Percentiles rank a stretch among this genome's conserved stretches.
Evolutionary conservation across 2,329 filamentous ascomycete genomes (phyloP).

Genomic region (Pestalotiopsis sp.): DNA sequence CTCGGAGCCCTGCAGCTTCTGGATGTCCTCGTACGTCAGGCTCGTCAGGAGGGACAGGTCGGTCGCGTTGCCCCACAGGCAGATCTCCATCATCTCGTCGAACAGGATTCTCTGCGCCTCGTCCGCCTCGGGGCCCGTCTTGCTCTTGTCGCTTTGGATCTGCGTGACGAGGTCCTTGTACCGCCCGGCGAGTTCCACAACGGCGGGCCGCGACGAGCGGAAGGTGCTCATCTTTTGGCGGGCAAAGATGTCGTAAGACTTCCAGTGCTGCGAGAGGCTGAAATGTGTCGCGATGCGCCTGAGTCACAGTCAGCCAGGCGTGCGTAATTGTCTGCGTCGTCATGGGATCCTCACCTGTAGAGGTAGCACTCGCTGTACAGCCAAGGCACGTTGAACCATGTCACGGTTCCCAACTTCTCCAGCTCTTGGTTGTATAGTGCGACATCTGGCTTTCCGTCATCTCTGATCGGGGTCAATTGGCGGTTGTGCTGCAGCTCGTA

Average conservation of each 20-base stretch:
- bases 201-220: conserved; percentile 84
- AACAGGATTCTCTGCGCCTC: conserved; percentile 80
- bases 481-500: conserved; percentile 94
- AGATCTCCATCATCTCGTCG: conserved; percentile 92
- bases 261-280: conserved; percentile 78
- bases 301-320: conserved; percentile 16
- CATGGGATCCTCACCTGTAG: conserved; percentile 60
- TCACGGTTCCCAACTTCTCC: conserved; percentile 68
- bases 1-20: conserved; percentile 89
- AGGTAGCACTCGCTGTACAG: conserved; percentile 93
- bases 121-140: conserved; percentile 51
- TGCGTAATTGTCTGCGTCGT: neutral
- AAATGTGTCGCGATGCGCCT: conserved; percentile 82
- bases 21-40: conserved; percentile 92
- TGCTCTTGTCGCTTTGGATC: conserved; percentile 55
- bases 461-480: conserved; percentile 69
- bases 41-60: conserved; percentile 90
- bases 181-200: conserved; percentile 77
- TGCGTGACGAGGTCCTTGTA: conserved; percentile 75
- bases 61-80: conserved; percentile 95
- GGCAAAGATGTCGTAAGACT: conserved; percentile 84
- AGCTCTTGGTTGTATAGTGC: conserved; percentile 85
- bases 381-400: conserved; percentile 87
- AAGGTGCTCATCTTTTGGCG: conserved; percentile 92
- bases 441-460: conserved; percentile 79